These are phyloP conservation scores for Ochromonas danica DNA, from an alignment of 108 stramenopile species.

Conservation along the genomic window DNA sequence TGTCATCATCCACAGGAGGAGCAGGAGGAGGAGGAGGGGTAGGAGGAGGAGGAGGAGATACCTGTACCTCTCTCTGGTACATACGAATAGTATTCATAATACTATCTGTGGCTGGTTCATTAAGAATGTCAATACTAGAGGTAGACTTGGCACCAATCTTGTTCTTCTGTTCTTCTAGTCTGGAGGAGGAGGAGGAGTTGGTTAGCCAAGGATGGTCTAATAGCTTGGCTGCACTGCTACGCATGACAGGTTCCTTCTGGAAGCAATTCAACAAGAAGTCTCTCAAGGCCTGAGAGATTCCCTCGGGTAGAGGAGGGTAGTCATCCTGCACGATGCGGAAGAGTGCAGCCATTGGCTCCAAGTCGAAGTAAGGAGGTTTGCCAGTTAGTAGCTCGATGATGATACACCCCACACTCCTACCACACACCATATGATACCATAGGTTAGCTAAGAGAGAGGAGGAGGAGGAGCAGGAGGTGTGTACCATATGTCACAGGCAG, in stretches of 20 bases:
- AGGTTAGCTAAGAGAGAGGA: neutral
- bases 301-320: constrained; percentile 57
- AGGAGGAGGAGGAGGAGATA: no score
- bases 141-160: no score
- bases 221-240: constrained; percentile 41
- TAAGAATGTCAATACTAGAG: no score
- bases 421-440: neutral
- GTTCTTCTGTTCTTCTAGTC: no score
- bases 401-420: constrained; percentile 50
- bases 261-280: constrained; percentile 57
- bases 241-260: constrained; percentile 51
- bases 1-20: no score
- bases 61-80: no score
- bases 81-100: no score
- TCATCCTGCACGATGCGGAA: constrained; percentile 62
- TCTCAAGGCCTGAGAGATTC: constrained; percentile 39
- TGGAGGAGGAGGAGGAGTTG: no score
- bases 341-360: constrained; percentile 58
- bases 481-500: constrained; percentile 61
- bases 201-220: constrained; percentile 45
- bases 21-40: no score
- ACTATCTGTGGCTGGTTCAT: no score
- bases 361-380: constrained; percentile 61
- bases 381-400: constrained; percentile 61
- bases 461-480: neutral